Base-by-base conservation (phyloP, 768 basidiomycete genomes). In the Calocybe gangraenosa region DNA sequence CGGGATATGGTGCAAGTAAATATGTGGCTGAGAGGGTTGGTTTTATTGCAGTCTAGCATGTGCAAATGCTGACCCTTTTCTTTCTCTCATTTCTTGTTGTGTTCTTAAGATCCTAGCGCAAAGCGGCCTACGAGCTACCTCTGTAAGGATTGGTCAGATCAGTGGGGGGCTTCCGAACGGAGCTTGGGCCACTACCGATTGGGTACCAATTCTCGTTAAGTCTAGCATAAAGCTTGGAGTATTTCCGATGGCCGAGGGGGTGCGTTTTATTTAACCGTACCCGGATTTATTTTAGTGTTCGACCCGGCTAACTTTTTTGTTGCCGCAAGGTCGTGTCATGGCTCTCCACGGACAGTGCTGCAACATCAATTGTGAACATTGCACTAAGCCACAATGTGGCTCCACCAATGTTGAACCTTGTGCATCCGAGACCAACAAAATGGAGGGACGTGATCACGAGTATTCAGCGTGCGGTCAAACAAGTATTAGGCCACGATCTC, bases 1-100 rank as follows among this genome's bases (percentile, higher is more conserved):
- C 44, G 7, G 76, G 76, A 0, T 78, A 78, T 37, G 63, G 69
- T 9, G 74, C 74, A 46, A 54, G 60, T 1, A 79, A 79, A 52
- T 76, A 69, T 49, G 47, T 66, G 3, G 52, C 65, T 0, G 73
- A 76, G 53, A 51, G 65, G 39, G 62, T 65, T 17, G 49, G 5
- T 44, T 65, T 20, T 21, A 58, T n/a, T 31, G 7, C 25, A 28
- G 5, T 5, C 6, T 11, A 28, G 25, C 5, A 28, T n/a, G n/a
- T n/a, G n/a, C n/a, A n/a, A n/a, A n/a, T n/a, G n/a, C n/a, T n/a
- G n/a, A n/a, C n/a, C n/a, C n/a, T n/a, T n/a, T n/a, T n/a, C n/a
- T n/a, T 11, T 28, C 25, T 28, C 30, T 38, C 17, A 18, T 2
- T 38, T 18, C 15, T 14, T 21, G n/a, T 21, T 11, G 3, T n/a